Conservation (phyloP, 352 stramenopile genomes). For the Globisporangium perplexum region DNA sequence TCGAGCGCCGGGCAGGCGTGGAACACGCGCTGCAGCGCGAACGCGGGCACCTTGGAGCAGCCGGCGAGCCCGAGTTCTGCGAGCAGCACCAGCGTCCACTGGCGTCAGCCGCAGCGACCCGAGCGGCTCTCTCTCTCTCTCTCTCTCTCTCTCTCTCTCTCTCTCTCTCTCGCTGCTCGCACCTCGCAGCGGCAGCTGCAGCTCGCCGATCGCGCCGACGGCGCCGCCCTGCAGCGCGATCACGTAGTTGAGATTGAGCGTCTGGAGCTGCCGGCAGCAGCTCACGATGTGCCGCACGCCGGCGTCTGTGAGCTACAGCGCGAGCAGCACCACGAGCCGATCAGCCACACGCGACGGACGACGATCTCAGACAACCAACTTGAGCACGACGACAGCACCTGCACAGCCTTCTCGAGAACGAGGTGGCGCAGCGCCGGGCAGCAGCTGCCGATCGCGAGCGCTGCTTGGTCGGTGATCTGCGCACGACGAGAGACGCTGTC, state of each 20-base stretch:
- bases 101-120: background rate
- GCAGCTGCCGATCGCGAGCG: conserved; percentile 9
- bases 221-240: conserved; percentile 37
- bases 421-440: conserved; percentile 10
- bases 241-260: conserved; percentile 53
- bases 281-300: conserved; percentile 49
- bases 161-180: too few species aligned
- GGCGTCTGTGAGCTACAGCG: conserved; percentile 60
- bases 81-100: background rate
- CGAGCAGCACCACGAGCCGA: background rate
- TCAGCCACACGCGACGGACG: background rate
- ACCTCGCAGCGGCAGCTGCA: conserved; percentile 49
- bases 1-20: conserved; percentile 61
- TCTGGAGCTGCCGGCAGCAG: conserved; percentile 38
- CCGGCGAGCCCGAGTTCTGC: conserved; percentile 62
- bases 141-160: too few species aligned
- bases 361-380: too few species aligned
- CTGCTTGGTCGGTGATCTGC: conserved; percentile 14
- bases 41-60: conserved; percentile 70
- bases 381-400: too few species aligned
- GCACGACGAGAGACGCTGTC: background rate
- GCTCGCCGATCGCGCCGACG: conserved; percentile 52
- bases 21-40: conserved; percentile 80
- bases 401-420: conserved; percentile 10
- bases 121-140: too few species aligned